Percentiles rank a stretch among this genome's conserved stretches.
These are phyloP conservation scores for Pseudogymnoascus pannorum DNA, from an alignment of 2,329 filamentous ascomycete genomes.

Conservation along the genomic window DNA sequence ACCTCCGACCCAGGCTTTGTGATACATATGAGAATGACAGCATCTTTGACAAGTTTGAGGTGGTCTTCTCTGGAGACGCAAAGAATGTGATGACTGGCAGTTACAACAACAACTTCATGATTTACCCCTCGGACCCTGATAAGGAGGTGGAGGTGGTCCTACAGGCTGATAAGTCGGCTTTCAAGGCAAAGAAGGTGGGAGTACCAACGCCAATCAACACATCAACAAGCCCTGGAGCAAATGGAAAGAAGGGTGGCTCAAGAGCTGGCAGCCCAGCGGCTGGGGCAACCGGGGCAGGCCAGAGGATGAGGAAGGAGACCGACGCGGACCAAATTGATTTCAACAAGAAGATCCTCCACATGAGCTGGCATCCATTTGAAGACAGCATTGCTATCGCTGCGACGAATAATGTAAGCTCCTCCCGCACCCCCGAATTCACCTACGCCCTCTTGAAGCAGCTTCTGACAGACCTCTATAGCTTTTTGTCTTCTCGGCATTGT, in stretches of 20 bases:
- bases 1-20: constrained; percentile 85
- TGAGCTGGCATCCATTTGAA: constrained; percentile 99
- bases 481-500: constrained; percentile 74
- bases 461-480: constrained; percentile 40
- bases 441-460: background rate
- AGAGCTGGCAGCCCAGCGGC: constrained; percentile 81
- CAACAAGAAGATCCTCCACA: constrained; percentile 99
- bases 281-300: constrained; percentile 66
- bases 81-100: constrained; percentile 99
- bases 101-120: constrained; percentile 99
- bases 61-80: constrained; percentile 95
- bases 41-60: constrained; percentile 99
- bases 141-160: constrained; percentile 96
- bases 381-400: constrained; percentile 99
- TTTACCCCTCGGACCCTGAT: constrained; percentile 91
- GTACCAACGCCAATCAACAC: constrained; percentile 94
- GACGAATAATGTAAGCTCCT: constrained; percentile 89
- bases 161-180: constrained; percentile 96
- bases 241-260: constrained; percentile 78
- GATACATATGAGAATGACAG: constrained; percentile 99
- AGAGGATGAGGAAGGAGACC: constrained; percentile 97
- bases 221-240: constrained; percentile 62
- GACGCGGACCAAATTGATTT: constrained; percentile 99
- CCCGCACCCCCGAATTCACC: background rate
- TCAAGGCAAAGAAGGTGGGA: constrained; percentile 99